phyloP scores from a whole-genome alignment of 306 rosid genomes.

The Vigna mungo region DNA sequence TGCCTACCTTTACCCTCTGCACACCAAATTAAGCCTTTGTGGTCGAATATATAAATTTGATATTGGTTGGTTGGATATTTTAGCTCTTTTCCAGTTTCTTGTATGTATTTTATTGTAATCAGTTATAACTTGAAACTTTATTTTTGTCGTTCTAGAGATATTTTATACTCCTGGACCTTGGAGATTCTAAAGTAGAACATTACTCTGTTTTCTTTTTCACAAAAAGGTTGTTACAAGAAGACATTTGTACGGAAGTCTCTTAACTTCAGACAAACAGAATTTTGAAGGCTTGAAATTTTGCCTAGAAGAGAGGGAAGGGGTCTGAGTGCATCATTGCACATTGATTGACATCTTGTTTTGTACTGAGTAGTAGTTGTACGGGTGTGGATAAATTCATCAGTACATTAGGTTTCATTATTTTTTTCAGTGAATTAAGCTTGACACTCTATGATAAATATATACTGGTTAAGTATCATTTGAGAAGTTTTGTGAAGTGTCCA shows the following conservation, averaged over 20 bases:
- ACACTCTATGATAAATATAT: too few relatives aligned
- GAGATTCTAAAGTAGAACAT: neutral
- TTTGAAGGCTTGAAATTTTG: conserved; percentile 8
- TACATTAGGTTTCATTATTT: neutral
- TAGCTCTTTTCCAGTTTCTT: neutral
- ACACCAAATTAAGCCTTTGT: neutral
- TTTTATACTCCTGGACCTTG: conserved; percentile 17
- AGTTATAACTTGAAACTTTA: neutral
- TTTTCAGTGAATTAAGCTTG: too few relatives aligned
- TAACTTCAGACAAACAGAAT: neutral
- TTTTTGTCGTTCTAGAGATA: neutral
- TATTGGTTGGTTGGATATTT: conserved; percentile 12
- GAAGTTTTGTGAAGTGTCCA: too few relatives aligned
- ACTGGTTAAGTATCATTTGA: too few relatives aligned
- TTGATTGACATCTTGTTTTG: conserved; percentile 14
- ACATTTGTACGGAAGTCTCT: neutral
- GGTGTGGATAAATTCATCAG: neutral
- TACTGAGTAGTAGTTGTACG: neutral
- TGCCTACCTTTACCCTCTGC: neutral
- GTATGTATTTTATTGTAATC: neutral
- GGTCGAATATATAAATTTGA: neutral
- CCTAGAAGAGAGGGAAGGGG: conserved; percentile 14
- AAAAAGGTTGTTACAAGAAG: neutral
- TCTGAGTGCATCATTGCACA: neutral
- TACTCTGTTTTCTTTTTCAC: neutral